Evolutionary conservation across 805 yeast genomes (phyloP), one percentile per base, ranked within the genome.

Genomic region (Barnettozyma siamensis): DNA sequence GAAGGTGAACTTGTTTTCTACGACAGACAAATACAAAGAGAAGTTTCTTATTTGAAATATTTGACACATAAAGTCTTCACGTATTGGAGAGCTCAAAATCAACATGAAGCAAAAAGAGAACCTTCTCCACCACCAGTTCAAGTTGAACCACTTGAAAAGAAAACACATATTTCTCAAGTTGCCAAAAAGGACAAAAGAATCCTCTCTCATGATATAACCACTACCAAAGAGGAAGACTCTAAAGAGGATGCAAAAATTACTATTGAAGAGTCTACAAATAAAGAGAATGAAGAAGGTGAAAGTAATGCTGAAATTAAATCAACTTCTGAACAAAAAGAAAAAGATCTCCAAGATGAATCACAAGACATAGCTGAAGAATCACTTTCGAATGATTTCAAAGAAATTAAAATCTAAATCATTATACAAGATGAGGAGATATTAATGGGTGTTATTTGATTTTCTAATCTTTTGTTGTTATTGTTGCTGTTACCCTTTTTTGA

Each of bases 1-100:
- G 87, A 82, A 46, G 91, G 91, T 46, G 84, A 82, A 32, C 69
- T 88, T 45, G 79, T 79, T n/a, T 74, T 69, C 43, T 75, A 81
- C 55, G 85, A 89, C 44, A 75, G 73, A 47, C 72, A 67, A 23
- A 63, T 77, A 9, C 68, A 73, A 31, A 67, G 70, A 42, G 69
- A 76, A 17, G 68, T 69, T 28, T 64, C 62, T 36, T 69, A 70
- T 47, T 51, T 70, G 40, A 67, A 64, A 34, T 67, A 62, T 5
- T 55, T 68, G 37, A 65, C 66, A 35, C 57, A 51, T 33, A 66
- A 68, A 52, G 50, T 57, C n/a, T 41, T 51, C 19, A 42, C 43
- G 11, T 41, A 49, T 35, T 52, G 47, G 44, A 52, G 51, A 43
- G 34, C 52, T 8, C 45, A 41, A 20, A 37, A 40, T 32, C 44